Evolutionary conservation across 2,329 filamentous ascomycete species (phyloP).

Genomic region (Cladosporium sp.): DNA sequence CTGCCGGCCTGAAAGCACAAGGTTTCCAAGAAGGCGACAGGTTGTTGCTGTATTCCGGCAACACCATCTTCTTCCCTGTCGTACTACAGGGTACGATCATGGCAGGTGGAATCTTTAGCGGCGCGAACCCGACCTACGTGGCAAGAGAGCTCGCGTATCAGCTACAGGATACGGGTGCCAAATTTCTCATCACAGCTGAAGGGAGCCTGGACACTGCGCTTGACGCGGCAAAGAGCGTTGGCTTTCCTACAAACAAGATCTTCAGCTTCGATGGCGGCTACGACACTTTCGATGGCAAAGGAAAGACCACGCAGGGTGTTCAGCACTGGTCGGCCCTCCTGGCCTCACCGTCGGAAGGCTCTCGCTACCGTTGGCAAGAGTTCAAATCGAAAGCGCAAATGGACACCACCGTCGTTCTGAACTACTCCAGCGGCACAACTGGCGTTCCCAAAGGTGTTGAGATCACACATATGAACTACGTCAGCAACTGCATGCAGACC

Average conservation of each 20-base stretch:
- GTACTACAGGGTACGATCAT: constrained; percentile 73
- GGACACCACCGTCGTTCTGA: constrained; percentile 64
- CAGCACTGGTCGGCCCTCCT: constrained; percentile 67
- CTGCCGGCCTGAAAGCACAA: constrained; percentile 61
- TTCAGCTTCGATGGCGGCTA: constrained; percentile 64
- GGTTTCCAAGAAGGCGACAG: constrained; percentile 69
- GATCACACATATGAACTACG: constrained; percentile 75
- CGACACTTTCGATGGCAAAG: constrained; percentile 46
- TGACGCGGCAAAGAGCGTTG: constrained; percentile 62
- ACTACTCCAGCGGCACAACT: constrained; percentile 78
- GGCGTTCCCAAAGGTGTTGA: constrained; percentile 82
- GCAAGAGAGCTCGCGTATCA: constrained; percentile 73
- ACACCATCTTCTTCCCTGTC: constrained; percentile 70
- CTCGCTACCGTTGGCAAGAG: constrained; percentile 64
- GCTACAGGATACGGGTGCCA: constrained; percentile 68
- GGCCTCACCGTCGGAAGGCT: constrained; percentile 52
- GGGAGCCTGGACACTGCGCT: constrained; percentile 61
- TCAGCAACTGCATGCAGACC: constrained; percentile 67
- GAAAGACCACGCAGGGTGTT: constrained; percentile 41
- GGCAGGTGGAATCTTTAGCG: constrained; percentile 76
- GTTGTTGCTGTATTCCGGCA: constrained; percentile 71
- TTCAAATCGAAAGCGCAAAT: constrained; percentile 51
- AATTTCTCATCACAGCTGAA: constrained; percentile 65
- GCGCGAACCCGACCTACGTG: constrained; percentile 70
- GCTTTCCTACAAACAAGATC: constrained; percentile 56